Evolutionary conservation across 2,329 filamentous ascomycete genomes (phyloP).

Genomic region (Aspergillus versicolor): DNA sequence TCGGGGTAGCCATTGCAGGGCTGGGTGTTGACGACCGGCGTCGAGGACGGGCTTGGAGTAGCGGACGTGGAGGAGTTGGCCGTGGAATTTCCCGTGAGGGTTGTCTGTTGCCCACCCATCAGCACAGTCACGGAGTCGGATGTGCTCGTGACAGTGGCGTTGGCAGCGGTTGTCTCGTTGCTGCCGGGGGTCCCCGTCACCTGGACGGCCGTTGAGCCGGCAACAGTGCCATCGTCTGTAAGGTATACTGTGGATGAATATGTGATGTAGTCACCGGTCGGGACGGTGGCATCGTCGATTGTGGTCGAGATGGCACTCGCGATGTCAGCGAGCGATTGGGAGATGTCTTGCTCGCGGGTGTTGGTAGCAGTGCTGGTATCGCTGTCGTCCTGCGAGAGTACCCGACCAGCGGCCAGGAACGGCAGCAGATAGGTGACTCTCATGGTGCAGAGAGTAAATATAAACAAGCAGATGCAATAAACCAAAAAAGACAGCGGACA

Average conservation of each 20-base stretch:
- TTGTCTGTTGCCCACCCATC: slow-evolving; percentile 39
- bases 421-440: slow-evolving; percentile 15
- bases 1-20: slow-evolving; percentile 79
- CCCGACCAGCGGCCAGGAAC: slow-evolving; percentile 12
- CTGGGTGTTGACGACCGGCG: slow-evolving; percentile 63
- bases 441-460: slow-evolving; percentile 5
- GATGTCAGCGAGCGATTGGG: slow-evolving; percentile 20
- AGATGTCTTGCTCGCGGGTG: slow-evolving; percentile 11
- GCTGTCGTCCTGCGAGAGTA: slow-evolving; percentile 8
- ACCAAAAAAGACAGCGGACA: background rate
- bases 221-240: slow-evolving; percentile 14
- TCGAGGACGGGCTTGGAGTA: slow-evolving; percentile 42
- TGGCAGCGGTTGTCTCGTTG: slow-evolving; percentile 16
- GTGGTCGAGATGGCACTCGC: slow-evolving; percentile 24
- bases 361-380: background rate
- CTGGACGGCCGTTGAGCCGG: slow-evolving; percentile 27
- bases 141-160: slow-evolving; percentile 33
- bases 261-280: slow-evolving; percentile 41
- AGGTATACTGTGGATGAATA: slow-evolving; percentile 37
- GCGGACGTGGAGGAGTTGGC: slow-evolving; percentile 49
- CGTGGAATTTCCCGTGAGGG: slow-evolving; percentile 50
- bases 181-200: slow-evolving; percentile 22
- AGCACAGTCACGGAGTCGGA: slow-evolving; percentile 42
- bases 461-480: background rate
- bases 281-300: slow-evolving; percentile 27